Evolutionary conservation across 1,139 yeast species (phyloP), one percentile per base, ranked within the genome.

Genomic region (Debaryomycetaceae sp.): DNA sequence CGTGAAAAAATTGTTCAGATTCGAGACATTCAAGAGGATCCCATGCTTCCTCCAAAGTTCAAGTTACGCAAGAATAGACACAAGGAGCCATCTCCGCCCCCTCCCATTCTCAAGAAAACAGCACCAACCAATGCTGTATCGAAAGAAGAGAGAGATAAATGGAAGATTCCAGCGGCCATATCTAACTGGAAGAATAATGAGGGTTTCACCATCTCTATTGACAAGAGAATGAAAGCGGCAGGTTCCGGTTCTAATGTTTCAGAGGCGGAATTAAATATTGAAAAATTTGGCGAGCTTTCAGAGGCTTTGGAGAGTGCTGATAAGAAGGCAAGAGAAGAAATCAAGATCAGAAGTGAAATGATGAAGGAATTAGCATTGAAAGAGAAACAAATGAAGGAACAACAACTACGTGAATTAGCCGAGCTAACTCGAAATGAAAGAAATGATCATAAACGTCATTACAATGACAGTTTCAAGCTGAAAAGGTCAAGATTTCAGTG

Each of bases 171-270:
- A 0, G 84, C 96, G 0, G 90, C 96, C 1, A 80, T 93, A 1
- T 91, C 98, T 1, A 90, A 89, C 62, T 93, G 99, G 99, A 91
- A 91, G 63, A 93, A 93, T 61, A 89, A 93, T 24, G 86, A 87
- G 53, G 98, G 99, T 4, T 90, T 84, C 60, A 83, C 96, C 1
- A 84, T 91, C 41, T 83, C 87, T 0, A 65, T 93, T 39, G 96
- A 90, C 45, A 86, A 87, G 57, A 71, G 98, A 48, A 70, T 86
- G 50, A 80, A 84, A 5, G 83, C 75, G 3, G 65, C 84, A 6
- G 81, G 77, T 49, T 82, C 81, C 1, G 68, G 65, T 3, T 43
- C 57, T 6, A 47, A 46, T 13, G 52, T 46, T 4, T 37, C 53
- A 0, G 49, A 53, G 3, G 62, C 51, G 40, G 67, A 67, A 17